Percentiles rank a stretch among this genome's conserved stretches.
Evolutionary conservation across 2,329 filamentous ascomycete species (phyloP).

Genomic region (Epichloe sp.): DNA sequence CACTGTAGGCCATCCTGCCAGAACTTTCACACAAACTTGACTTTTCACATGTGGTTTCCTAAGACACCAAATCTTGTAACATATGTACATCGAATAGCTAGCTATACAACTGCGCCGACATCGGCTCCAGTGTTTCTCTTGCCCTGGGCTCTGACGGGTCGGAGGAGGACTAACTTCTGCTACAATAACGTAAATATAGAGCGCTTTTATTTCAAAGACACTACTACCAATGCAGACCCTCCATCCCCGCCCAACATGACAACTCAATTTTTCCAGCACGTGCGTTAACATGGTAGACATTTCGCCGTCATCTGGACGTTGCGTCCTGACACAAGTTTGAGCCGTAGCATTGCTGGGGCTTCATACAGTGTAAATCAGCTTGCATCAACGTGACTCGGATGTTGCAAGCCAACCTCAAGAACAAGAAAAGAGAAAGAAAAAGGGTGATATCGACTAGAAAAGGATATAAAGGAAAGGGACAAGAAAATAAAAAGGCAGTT

Average conservation of each 20-base stretch:
- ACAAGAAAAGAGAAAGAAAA: background rate
- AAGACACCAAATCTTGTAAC: conserved; percentile 13
- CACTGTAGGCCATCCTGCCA: background rate
- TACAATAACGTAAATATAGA: conserved; percentile 1
- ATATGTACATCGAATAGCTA: conserved; percentile 23
- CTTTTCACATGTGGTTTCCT: background rate
- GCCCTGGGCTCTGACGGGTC: background rate
- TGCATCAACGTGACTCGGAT: background rate
- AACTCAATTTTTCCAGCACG: background rate
- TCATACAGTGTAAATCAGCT: background rate
- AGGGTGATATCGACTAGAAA: background rate
- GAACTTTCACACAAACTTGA: background rate
- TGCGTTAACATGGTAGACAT: background rate
- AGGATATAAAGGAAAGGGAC: background rate
- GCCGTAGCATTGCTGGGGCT: background rate
- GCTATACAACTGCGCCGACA: conserved; percentile 13
- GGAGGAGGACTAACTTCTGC: background rate
- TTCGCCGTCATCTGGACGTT: background rate
- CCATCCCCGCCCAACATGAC: background rate
- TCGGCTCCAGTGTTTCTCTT: background rate
- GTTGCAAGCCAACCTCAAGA: background rate
- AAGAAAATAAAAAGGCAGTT: background rate
- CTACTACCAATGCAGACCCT: background rate
- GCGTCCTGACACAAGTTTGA: background rate
- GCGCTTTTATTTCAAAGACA: background rate